A percentile compares a stretch with the other conserved stretches of the same genome.
These are phyloP conservation scores for Clonostachys rosea DNA, from an alignment of 2,329 filamentous ascomycete genomes.

Conservation along the genomic window DNA sequence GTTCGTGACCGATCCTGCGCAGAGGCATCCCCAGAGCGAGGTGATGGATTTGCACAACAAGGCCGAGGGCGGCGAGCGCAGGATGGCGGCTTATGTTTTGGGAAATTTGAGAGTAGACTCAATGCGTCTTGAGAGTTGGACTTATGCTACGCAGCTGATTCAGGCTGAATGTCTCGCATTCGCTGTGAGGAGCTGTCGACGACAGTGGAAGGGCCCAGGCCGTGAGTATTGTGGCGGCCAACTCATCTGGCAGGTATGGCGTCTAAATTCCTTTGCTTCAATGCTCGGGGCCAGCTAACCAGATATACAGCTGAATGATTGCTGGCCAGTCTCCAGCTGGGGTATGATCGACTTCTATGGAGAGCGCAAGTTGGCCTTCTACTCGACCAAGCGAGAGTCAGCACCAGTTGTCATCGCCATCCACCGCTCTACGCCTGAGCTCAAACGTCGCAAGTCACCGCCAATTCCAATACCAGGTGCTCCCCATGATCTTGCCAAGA, in stretches of 20 bases:
- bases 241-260: conserved; percentile 49
- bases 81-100: conserved; percentile 66
- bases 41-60: conserved; percentile 78
- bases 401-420: neutral
- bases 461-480: neutral
- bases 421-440: neutral
- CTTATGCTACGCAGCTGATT: conserved; percentile 56
- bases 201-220: conserved; percentile 53
- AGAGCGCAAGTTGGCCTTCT: conserved; percentile 7
- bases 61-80: conserved; percentile 67
- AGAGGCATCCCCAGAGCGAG: conserved; percentile 62
- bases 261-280: too few relatives aligned
- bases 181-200: conserved; percentile 47
- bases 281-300: neutral
- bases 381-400: conserved; percentile 5
- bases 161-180: conserved; percentile 41
- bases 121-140: conserved; percentile 64
- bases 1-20: conserved; percentile 50
- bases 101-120: conserved; percentile 55
- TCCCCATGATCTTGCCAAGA: neutral
- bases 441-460: neutral
- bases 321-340: conserved; percentile 40
- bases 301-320: conserved; percentile 47
- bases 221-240: conserved; percentile 56
- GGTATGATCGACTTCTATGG: conserved; percentile 6